Conservation (phyloP, 192 early-diverging fungal species). For the Coemansia sp. region DNA sequence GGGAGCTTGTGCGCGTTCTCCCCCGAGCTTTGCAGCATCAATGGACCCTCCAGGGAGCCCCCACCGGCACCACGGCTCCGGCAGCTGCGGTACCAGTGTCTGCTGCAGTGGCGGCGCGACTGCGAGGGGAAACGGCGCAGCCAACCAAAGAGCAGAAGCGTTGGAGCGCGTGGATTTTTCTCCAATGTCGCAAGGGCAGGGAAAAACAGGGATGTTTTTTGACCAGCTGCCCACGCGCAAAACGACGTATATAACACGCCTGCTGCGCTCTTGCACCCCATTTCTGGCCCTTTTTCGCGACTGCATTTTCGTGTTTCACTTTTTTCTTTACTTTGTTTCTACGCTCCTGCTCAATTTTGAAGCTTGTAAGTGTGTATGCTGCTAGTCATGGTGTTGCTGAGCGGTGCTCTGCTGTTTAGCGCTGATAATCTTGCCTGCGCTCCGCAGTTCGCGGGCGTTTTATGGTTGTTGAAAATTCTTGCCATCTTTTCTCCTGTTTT, state of each 20-base stretch:
- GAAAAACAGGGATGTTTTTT: constrained; percentile 19
- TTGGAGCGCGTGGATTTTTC: not conserved
- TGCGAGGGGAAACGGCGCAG: not conserved
- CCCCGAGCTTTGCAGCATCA: not conserved
- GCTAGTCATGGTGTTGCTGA: constrained; percentile 9
- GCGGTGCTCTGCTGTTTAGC: not conserved
- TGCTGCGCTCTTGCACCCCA: constrained; percentile 30
- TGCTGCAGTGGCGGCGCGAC: not conserved
- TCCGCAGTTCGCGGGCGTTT: not conserved
- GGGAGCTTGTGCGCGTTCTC: constrained; percentile 5
- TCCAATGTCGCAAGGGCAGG: constrained; percentile 2
- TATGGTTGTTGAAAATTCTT: not conserved
- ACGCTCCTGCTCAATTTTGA: constrained; percentile 2
- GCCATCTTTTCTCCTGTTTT: not conserved
- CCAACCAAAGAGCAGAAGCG: not conserved
- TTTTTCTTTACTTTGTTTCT: constrained; percentile 19
- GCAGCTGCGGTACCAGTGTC: not conserved
- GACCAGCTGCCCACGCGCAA: constrained; percentile 9
- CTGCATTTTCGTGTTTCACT: constrained; percentile 25
- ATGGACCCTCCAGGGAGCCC: not conserved
- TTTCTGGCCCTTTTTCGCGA: constrained; percentile 23
- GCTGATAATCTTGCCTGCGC: not conserved
- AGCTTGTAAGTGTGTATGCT: constrained; percentile 23
- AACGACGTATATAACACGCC: constrained; percentile 33
- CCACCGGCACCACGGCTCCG: not conserved